These are phyloP conservation scores for Candida sakaeoensis DNA, from an alignment of 805 yeast genomes.

Conservation along the genomic window DNA sequence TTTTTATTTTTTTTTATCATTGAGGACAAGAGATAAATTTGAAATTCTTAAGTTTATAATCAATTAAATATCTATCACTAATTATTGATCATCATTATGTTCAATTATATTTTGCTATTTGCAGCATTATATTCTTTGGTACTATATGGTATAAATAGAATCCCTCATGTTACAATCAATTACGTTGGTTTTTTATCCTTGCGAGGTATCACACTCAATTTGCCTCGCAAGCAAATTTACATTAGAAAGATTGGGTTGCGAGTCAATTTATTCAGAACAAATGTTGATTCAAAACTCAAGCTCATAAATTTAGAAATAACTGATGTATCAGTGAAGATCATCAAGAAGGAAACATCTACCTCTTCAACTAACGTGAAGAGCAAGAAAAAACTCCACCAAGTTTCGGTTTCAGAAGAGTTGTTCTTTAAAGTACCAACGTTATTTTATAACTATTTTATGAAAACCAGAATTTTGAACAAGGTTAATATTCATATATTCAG, in stretches of 20 bases:
- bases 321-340: conserved; percentile 15
- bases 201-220: conserved; percentile 20
- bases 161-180: conserved; percentile 25
- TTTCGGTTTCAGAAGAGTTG: conserved; percentile 9
- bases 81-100: background rate
- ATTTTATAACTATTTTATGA: conserved; percentile 17
- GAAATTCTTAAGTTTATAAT: too few species aligned
- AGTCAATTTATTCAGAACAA: conserved; percentile 18
- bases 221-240: conserved; percentile 13
- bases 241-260: conserved; percentile 19
- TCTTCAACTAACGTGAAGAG: background rate
- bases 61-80: background rate
- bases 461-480: conserved; percentile 20
- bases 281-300: conserved; percentile 22
- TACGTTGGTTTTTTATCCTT: conserved; percentile 30
- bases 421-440: conserved; percentile 17
- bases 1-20: background rate
- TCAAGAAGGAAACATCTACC: background rate
- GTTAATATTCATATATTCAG: conserved; percentile 22
- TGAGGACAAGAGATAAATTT: too few species aligned
- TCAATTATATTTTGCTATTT: background rate
- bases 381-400: conserved; percentile 3
- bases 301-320: conserved; percentile 24
- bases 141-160: conserved; percentile 17
- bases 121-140: background rate